These are phyloP conservation scores for Solanum chacoense DNA, from an alignment of 305 asterid species.

Conservation along the genomic window DNA sequence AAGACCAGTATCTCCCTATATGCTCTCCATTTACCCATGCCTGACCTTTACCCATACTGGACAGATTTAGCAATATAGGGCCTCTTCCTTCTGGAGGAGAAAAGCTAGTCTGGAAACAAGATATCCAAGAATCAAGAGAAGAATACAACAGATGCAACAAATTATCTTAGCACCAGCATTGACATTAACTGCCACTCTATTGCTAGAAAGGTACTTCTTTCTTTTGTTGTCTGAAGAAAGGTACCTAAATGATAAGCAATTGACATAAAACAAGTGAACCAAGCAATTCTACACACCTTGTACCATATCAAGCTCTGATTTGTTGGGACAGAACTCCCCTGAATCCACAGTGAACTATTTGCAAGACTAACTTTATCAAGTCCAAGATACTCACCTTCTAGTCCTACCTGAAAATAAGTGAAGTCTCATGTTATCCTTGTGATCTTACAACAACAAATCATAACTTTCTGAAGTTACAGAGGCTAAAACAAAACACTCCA, in stretches of 20 bases:
- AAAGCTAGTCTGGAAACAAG: constrained; percentile 35
- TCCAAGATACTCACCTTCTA: constrained; percentile 69
- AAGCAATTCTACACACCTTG: constrained; percentile 35
- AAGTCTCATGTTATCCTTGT: not conserved
- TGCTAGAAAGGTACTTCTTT: not conserved
- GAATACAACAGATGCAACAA: not conserved
- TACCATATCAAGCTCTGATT: constrained; percentile 65
- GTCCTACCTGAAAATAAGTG: constrained; percentile 41
- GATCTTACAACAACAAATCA: not conserved
- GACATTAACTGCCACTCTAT: constrained; percentile 1
- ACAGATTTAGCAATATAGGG: constrained; percentile 46
- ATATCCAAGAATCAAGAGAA: constrained; percentile 3
- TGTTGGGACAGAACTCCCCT: constrained; percentile 26
- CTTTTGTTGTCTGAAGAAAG: not conserved
- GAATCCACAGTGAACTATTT: constrained; percentile 57
- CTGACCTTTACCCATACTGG: constrained; percentile 76
- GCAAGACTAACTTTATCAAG: constrained; percentile 40
- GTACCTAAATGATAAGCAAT: not conserved
- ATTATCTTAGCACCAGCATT: not conserved
- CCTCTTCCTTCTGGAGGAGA: constrained; percentile 52
- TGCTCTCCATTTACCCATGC: constrained; percentile 69
- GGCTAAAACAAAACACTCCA: not conserved
- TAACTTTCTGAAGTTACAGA: not conserved
- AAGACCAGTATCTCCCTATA: constrained; percentile 72
- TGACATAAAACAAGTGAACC: not conserved